Base-by-base conservation (phyloP, 495 filamentous ascomycete species). In the Trichocladium antarcticum region DNA sequence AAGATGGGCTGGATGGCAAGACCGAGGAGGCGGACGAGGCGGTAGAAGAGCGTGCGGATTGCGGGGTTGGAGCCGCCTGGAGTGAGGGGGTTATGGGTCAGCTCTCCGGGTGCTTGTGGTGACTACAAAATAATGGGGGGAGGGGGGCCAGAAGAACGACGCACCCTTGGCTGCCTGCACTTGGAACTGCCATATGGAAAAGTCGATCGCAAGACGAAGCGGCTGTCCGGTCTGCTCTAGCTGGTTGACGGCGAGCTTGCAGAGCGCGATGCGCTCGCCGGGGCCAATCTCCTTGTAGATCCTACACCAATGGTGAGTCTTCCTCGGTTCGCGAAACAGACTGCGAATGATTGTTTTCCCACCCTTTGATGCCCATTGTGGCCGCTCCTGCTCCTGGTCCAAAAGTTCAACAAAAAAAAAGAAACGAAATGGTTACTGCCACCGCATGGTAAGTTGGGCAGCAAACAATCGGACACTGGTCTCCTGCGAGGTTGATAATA, bases 161-260 rank as follows among this genome's bases (percentile, higher is more conserved):
- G 42, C 57, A 76, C 76, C 89, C 64, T 83, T 78, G 15, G 85
- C 82, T 7, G 87, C 81, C 55, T 93, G 89, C 7, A 83, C 81
- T 58, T 99, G 92, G 58, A 95, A 97, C 19, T 95, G 82, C 93
- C 93, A 99, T 62, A 99, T 96, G 0, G 88, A 88, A 50, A 92
- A 84, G 62, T 99, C 93, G 42, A 99, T 86, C 16, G 93, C 93
- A 22, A 99, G 72, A 12, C 89, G 81, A 6, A 97, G 71, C 0
- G 92, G 88, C 5, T 82, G 76, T 19, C 77, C 73, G 35, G 75
- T 79, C 28, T 76, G 64, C 53, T 88, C 81, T 49, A 89, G 74
- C 47, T 85, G 81, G 15, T 84, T 74, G 32, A 87, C 74, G 24
- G 89, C 83, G 42, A 96, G 74, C 57, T 87, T 93, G 12, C 87